Base-by-base conservation (phyloP, 805 yeast genomes). In the Kodamaea leandrae region DNA sequence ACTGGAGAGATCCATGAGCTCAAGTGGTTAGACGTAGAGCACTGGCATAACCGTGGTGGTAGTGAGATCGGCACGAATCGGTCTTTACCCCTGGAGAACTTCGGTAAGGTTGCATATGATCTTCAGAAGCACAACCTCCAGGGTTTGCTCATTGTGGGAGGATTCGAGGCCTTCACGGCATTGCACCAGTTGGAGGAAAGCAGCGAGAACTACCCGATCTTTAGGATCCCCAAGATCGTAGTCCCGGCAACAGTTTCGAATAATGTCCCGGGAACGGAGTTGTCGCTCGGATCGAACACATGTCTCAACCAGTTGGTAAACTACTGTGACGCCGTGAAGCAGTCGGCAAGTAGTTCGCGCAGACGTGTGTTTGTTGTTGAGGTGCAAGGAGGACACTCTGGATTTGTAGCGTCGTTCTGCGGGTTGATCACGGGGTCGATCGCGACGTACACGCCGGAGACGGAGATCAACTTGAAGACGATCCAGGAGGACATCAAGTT, bases 381-480 rank as follows among this genome's bases (percentile, higher is more conserved):
- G 56, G 84, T 82, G 21, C 95, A 85, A 67, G 95, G 95, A 54
- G 95, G 95, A 41, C 80, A 85, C 62, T 81, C 86, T 18, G 95
- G 95, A 37, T 85, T 74, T 58, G 77, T 85, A 51, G 89, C 93
- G 15, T 74, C 86, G 2, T 75, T 72, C 51, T 77, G 82, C 10
- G 83, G 83, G 23, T 64, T 86, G 45, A 79, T 82, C 33, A 75
- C 83, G 23, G 91, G 91, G 50, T 83, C 90, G 2, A 76, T 77
- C 44, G 86, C 83, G 4, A 77, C 86, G 0, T 85, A 85, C 54
- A 83, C 83, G 19, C 95, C 93, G 24, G 95, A 85, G 57, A 78
- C 79, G 51, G 78, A 80, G 40, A 75, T 84, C 32, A 64, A 75
- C 35, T 64, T 86, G 51, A 71, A 69, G 28, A 80, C 79, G 49